A percentile compares a stretch with the other conserved stretches of the same genome.
phyloP scores from a whole-genome alignment of 148 eudicot species.

The Pouteria glomerata region DNA sequence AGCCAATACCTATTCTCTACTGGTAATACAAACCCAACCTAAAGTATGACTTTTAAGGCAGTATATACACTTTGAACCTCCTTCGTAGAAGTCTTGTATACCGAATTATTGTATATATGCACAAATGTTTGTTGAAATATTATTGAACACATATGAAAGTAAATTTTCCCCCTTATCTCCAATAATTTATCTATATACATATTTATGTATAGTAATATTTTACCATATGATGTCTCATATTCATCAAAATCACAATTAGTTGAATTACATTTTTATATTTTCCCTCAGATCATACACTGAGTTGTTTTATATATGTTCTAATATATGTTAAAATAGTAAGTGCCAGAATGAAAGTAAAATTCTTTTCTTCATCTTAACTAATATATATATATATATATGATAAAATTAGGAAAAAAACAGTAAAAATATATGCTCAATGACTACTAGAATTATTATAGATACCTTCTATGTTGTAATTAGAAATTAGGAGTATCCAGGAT shows the following conservation, averaged over 20 bases:
- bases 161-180: too few species aligned
- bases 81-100: neutral
- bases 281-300: neutral
- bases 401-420: too few species aligned
- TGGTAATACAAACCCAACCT: neutral
- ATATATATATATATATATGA: too few species aligned
- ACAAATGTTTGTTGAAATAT: neutral
- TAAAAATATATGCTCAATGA: too few species aligned
- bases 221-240: neutral
- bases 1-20: neutral
- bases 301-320: neutral
- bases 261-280: neutral
- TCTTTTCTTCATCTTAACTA: neutral
- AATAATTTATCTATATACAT: too few species aligned
- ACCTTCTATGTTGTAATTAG: too few species aligned
- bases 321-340: neutral
- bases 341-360: neutral
- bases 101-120: too few species aligned
- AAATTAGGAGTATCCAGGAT: neutral
- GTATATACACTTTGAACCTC: neutral
- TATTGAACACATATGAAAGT: neutral
- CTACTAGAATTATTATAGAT: neutral
- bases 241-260: too few species aligned
- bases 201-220: neutral
- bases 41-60: neutral